Base-by-base conservation (phyloP, 495 filamentous ascomycete species). In the Barbatosphaeria neglecta region DNA sequence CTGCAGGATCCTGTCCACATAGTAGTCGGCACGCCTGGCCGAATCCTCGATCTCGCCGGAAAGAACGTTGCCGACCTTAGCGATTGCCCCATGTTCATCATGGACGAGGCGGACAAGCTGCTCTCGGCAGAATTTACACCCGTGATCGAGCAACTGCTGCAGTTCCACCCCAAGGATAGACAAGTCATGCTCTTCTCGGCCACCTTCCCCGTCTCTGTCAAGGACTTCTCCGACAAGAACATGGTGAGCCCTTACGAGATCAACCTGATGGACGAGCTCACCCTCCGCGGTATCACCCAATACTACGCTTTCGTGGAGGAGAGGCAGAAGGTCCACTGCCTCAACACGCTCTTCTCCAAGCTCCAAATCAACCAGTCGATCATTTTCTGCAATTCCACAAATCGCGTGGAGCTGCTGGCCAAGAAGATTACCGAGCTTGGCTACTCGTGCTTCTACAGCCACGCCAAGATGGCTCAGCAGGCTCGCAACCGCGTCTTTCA, bases 311-410 rank as follows among this genome's bases (percentile, higher is more conserved):
- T 95, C 52, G 92, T 99, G 42, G 92, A 97, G 63, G 92, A 99
- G 69, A 96, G 95, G 69, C 88, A 95, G 63, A 99, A 99, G 67
- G 93, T 99, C 8, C 93, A 97, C 68, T 99, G 92, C 63, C 71
- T 99, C 33, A 99, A 99, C 68, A 99, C 92, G 1, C 81, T 99
- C 35, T 99, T 99, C 74, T 93, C 86, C 44, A 95, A 95, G 68
- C 80, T 99, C 11, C 92, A 97, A 66, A 99, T 99, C 68, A 99
- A 99, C 64, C 92, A 99, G 72, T 97, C 93, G 42, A 99, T 99
- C 69, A 99, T 99, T 58, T 99, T 99, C 71, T 99, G 92, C 74
- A 99, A 99, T 63, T 97, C 93, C 35, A 97, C 92, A 35, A 96
- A 95, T 59, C 88, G 92, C 38, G 92, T 99, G 16, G 92, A 99